A percentile compares a stretch with the other conserved stretches of the same genome.
Conservation (phyloP, 2,329 filamentous ascomycete genomes). For the Tolypocladium ovalisporum region DNA sequence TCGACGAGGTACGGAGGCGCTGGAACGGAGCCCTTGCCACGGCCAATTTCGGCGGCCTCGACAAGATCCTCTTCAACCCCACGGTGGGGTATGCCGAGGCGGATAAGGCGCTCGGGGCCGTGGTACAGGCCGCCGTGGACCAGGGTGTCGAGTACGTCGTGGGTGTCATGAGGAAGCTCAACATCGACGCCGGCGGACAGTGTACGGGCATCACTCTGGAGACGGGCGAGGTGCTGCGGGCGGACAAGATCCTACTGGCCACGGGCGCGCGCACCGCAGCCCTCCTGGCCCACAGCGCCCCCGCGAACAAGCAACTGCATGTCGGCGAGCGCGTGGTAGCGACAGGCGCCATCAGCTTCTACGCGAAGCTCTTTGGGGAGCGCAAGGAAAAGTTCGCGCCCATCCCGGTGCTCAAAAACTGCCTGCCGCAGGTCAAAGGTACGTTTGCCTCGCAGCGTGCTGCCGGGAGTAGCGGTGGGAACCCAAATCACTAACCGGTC, state of each 20-base stretch:
- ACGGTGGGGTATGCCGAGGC: slow-evolving; percentile 49
- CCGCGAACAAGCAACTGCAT: slow-evolving; percentile 37
- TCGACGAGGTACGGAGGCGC: slow-evolving; percentile 40
- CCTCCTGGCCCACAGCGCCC: slow-evolving; percentile 39
- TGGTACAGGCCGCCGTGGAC: slow-evolving; percentile 39
- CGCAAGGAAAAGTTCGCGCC: slow-evolving; percentile 36
- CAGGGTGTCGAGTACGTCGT: slow-evolving; percentile 45
- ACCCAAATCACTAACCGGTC: slow-evolving; percentile 2
- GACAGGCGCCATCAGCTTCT: slow-evolving; percentile 39
- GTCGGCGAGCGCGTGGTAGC: slow-evolving; percentile 42
- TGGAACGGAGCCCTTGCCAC: slow-evolving; percentile 47
- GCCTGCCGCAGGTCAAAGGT: slow-evolving; percentile 29
- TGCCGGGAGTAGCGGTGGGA: not conserved
- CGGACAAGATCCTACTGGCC: slow-evolving; percentile 41
- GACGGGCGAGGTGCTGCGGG: slow-evolving; percentile 33
- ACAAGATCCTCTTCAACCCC: slow-evolving; percentile 45
- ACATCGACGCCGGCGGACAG: slow-evolving; percentile 32
- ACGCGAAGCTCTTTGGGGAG: slow-evolving; percentile 24
- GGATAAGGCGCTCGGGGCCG: slow-evolving; percentile 41
- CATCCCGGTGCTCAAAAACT: slow-evolving; percentile 43
- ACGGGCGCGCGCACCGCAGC: slow-evolving; percentile 47
- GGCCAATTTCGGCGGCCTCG: slow-evolving; percentile 43
- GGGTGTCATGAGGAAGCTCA: slow-evolving; percentile 34
- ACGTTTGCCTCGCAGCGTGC: slow-evolving; percentile 7
- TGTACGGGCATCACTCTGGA: slow-evolving; percentile 38